Evolutionary conservation across 306 rosid genomes (phyloP).

Genomic region (Cicer yamashitae): DNA sequence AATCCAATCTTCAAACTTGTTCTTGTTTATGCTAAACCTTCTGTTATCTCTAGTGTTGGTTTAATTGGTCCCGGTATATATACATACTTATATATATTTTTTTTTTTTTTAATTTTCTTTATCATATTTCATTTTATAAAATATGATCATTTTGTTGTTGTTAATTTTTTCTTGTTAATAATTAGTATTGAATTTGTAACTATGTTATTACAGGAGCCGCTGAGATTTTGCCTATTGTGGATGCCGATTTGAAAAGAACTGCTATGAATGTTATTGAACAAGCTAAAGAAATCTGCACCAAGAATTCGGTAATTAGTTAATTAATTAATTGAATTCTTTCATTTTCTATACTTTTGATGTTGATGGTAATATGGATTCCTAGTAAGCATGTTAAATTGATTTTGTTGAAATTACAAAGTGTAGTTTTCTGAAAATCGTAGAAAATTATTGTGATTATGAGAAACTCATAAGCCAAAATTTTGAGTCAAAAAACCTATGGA

Average conservation of each 20-base stretch:
- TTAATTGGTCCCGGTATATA: conserved; percentile 73
- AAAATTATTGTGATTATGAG: too few relatives aligned
- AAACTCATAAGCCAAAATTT: too few relatives aligned
- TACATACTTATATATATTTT: neutral
- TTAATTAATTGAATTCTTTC: neutral
- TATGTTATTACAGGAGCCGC: conserved; percentile 52
- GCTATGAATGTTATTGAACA: conserved; percentile 44
- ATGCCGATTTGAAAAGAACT: conserved; percentile 55
- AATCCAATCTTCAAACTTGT: conserved; percentile 61
- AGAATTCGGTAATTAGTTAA: conserved; percentile 54
- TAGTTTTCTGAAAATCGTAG: too few relatives aligned
- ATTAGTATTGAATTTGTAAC: neutral
- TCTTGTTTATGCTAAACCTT: conserved; percentile 68
- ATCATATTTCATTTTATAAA: neutral
- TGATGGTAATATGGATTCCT: too few relatives aligned
- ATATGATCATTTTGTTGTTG: neutral
- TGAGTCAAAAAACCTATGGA: too few relatives aligned
- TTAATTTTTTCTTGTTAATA: too few relatives aligned
- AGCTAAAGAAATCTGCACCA: conserved; percentile 55
- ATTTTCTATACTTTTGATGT: too few relatives aligned
- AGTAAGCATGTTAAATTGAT: too few relatives aligned
- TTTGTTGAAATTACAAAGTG: too few relatives aligned
- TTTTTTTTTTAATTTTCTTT: neutral
- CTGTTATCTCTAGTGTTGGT: conserved; percentile 52
- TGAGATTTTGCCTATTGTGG: conserved; percentile 63